phyloP scores from a whole-genome alignment of 805 yeast species.

The Nakazawaea wickerhamii region DNA sequence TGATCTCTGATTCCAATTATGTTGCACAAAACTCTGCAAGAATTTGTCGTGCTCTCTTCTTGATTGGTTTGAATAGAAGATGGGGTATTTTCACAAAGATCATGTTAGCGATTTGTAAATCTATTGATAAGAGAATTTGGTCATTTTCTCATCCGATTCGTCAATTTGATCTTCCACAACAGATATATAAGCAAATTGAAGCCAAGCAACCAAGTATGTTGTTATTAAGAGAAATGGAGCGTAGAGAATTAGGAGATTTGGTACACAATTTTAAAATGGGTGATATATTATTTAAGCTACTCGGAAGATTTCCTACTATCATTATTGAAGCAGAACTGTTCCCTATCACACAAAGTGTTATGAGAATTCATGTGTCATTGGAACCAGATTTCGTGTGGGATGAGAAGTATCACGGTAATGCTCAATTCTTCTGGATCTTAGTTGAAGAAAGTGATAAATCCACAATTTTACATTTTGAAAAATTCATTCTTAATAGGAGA shows the following conservation, averaged over 20 bases:
- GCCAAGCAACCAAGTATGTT: slow-evolving; percentile 66
- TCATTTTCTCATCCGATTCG: slow-evolving; percentile 83
- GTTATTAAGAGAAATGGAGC: slow-evolving; percentile 62
- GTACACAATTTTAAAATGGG: slow-evolving; percentile 84
- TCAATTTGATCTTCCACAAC: slow-evolving; percentile 78
- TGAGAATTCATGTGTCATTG: slow-evolving; percentile 69
- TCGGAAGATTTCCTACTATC: slow-evolving; percentile 72
- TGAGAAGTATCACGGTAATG: slow-evolving; percentile 69
- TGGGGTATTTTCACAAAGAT: slow-evolving; percentile 84
- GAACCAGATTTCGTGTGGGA: slow-evolving; percentile 87
- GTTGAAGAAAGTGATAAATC: slow-evolving; percentile 82
- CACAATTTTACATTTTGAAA: slow-evolving; percentile 75
- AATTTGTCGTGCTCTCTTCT: slow-evolving; percentile 84
- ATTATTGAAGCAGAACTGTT: slow-evolving; percentile 75
- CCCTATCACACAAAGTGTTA: slow-evolving; percentile 83
- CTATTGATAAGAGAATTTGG: slow-evolving; percentile 85
- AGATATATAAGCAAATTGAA: slow-evolving; percentile 55
- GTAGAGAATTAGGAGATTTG: slow-evolving; percentile 80
- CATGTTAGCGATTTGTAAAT: slow-evolving; percentile 76
- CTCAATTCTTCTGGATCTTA: slow-evolving; percentile 86
- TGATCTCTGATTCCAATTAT: slow-evolving; percentile 81
- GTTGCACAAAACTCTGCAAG: slow-evolving; percentile 95
- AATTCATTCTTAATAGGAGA: slow-evolving; percentile 59
- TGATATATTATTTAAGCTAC: slow-evolving; percentile 45
- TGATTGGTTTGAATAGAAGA: slow-evolving; percentile 79